phyloP scores from a whole-genome alignment of 257 asterid genomes.

The Leptodermis oblonga region DNA sequence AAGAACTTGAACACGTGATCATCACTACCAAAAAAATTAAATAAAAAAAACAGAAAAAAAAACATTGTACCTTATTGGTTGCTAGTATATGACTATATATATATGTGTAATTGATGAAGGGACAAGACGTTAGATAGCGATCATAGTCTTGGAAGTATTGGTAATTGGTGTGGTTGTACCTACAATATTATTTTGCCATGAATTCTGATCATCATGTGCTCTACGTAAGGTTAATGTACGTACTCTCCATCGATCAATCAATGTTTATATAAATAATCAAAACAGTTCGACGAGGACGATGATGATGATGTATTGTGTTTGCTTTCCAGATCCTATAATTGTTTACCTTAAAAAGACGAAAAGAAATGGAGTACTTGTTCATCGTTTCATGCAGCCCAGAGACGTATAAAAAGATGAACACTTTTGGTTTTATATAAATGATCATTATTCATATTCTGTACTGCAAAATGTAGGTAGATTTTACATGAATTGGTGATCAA shows the following conservation, averaged over 20 bases:
- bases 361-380: background rate
- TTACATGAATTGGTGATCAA: background rate
- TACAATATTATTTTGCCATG: constrained; percentile 3
- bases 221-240: background rate
- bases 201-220: constrained; percentile 9
- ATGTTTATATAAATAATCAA: too few species aligned
- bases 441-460: background rate
- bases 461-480: background rate
- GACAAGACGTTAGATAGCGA: background rate
- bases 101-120: background rate
- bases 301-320: background rate
- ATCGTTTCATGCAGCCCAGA: constrained; percentile 3
- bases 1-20: too few species aligned
- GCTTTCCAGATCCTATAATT: background rate
- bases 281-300: background rate
- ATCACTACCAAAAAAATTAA: too few species aligned
- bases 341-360: constrained; percentile 3
- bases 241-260: too few species aligned
- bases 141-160: background rate
- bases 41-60: too few species aligned
- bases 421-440: background rate
- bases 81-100: too few species aligned
- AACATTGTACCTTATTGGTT: background rate
- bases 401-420: background rate
- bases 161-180: constrained; percentile 2